Base-by-base conservation (phyloP, 2,329 filamentous ascomycete species). In the Xylariaceae sp. region DNA sequence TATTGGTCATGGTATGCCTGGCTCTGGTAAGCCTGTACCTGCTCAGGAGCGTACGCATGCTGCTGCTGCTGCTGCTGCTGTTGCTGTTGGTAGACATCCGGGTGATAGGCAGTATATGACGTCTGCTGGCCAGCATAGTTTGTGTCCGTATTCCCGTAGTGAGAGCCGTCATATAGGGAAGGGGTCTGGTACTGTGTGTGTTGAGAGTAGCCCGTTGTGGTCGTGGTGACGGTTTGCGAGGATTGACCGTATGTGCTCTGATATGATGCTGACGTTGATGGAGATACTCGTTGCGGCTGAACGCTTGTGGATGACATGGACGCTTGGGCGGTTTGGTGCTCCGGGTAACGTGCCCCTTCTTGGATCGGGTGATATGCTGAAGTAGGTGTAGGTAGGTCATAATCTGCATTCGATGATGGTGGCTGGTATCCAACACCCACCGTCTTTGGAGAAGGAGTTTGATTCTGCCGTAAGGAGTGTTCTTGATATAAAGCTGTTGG, bases 41-140 rank as follows among this genome's bases (percentile, higher is more conserved):
- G 56, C 32, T 53, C 50, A 9, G 59, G 35, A 13, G 52, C 50
- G 27, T 61, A 64, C 10, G 46, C 27, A 6, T 60, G 50, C 18
- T 58, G 54, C 16, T 59, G 55, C 10, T 61, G 41, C 18, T 56
- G 60, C 11, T 37, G 44, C 6, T 55, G 50, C 37, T 57, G 58
- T 21, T 45, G 48, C 16, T 57, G 54, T 7, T 50, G 55, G 21
- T 61, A 62, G 8, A 60, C 24, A 24, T 53, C 47, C 8, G 64
- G 64, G 29, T 63, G 54, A 32, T 65, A 67, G 10, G 64, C 57
- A 4, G 51, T 41, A 41, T 58, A 67, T 4, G 56, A 33, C 18
- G 60, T 36, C 27, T 63, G 57, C 30, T 50, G 53, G 26, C 30
- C 16, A 29, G 35, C 16, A 13, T 49, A 41, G 2, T 35, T 40